Evolutionary conservation across 495 filamentous ascomycete species (phyloP).

Genomic region (Penicillium turbatum): DNA sequence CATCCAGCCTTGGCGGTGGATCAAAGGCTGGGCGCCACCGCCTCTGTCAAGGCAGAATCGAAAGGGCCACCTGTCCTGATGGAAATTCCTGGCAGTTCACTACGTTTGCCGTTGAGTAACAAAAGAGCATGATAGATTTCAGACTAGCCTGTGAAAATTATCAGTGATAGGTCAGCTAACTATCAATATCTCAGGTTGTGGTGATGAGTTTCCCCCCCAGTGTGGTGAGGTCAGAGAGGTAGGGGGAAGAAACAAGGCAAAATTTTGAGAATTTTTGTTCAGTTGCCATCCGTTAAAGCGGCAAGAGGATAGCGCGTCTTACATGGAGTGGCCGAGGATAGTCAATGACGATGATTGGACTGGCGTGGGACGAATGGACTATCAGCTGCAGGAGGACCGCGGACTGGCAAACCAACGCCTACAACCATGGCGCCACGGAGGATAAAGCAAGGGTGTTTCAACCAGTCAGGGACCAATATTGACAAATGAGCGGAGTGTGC

Average conservation of each 20-base stretch:
- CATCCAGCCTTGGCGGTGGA: slow-evolving; percentile 25
- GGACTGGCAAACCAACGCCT: slow-evolving; percentile 31
- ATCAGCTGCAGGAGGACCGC: slow-evolving; percentile 33
- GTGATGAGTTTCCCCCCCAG: background rate
- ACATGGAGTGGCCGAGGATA: slow-evolving; percentile 28
- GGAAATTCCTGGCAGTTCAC: slow-evolving; percentile 5
- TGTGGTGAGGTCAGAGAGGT: slow-evolving; percentile 14
- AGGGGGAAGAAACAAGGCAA: slow-evolving; percentile 22
- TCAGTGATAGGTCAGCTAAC: background rate
- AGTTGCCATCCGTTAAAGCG: slow-evolving; percentile 40
- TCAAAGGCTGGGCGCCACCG: slow-evolving; percentile 18
- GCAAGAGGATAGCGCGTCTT: slow-evolving; percentile 35
- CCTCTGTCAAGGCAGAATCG: slow-evolving; percentile 11
- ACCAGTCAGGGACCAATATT: slow-evolving; percentile 23
- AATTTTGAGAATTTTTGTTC: slow-evolving; percentile 41
- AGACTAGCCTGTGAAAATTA: background rate
- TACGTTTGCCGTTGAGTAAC: background rate
- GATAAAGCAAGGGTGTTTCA: slow-evolving; percentile 30
- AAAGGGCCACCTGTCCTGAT: slow-evolving; percentile 27
- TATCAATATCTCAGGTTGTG: background rate
- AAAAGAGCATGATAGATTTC: background rate
- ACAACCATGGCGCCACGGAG: slow-evolving; percentile 31
- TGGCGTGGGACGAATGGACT: slow-evolving; percentile 15
- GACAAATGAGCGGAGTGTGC: slow-evolving; percentile 11
- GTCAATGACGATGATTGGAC: slow-evolving; percentile 32